Conservation (phyloP, 2,329 filamentous ascomycete species). For the Pleurostoma richardsiae region DNA sequence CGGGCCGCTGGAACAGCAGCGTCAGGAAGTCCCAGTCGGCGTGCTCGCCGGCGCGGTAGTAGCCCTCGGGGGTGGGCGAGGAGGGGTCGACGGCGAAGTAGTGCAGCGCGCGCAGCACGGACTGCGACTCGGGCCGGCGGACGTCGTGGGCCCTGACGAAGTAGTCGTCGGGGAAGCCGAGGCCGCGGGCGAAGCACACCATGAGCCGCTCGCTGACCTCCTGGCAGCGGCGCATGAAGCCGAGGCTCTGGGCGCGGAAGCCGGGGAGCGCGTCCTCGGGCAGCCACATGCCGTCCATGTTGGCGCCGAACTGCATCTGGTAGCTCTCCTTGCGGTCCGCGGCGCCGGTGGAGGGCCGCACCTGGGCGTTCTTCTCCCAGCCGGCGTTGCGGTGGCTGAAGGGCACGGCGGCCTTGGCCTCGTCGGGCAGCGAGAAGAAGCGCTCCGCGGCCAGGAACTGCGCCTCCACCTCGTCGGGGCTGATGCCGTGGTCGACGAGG, state of each 20-base stretch:
- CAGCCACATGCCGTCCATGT: constrained; percentile 49
- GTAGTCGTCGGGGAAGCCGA: constrained; percentile 51
- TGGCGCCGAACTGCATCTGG: constrained; percentile 56
- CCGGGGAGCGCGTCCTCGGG: constrained; percentile 38
- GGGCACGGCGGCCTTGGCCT: constrained; percentile 46
- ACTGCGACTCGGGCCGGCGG: constrained; percentile 42
- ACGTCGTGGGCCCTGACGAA: constrained; percentile 51
- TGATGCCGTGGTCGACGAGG: constrained; percentile 50
- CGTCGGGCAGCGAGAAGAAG: constrained; percentile 50
- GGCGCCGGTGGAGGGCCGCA: constrained; percentile 53
- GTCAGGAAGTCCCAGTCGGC: constrained; percentile 61
- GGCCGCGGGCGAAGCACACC: constrained; percentile 51
- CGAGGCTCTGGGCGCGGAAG: constrained; percentile 36
- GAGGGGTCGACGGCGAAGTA: constrained; percentile 43
- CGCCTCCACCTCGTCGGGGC: constrained; percentile 37
- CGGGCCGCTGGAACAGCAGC: constrained; percentile 55
- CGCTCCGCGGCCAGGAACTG: constrained; percentile 44
- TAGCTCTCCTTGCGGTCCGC: constrained; percentile 58
- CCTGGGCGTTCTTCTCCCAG: constrained; percentile 55
- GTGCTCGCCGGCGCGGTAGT: constrained; percentile 57
- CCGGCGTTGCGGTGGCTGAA: constrained; percentile 52
- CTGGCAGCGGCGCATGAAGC: constrained; percentile 52
- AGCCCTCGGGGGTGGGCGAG: constrained; percentile 33
- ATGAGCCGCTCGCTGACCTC: constrained; percentile 50
- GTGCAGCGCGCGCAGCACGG: constrained; percentile 50